These are phyloP conservation scores for Aurinia saxatilis DNA, from an alignment of 345 rosid species.

Conservation along the genomic window DNA sequence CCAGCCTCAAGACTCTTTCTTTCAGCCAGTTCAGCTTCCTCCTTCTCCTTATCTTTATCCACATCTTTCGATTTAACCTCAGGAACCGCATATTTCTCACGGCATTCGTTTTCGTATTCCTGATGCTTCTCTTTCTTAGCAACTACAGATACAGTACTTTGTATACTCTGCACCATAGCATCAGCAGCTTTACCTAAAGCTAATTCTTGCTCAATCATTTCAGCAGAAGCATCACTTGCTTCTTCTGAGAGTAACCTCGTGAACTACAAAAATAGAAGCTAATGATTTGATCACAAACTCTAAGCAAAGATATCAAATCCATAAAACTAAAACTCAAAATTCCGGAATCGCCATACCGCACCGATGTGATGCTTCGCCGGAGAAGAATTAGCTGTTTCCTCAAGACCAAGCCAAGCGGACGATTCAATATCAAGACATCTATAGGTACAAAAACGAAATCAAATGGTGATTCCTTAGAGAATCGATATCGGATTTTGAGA, in stretches of 20 bases:
- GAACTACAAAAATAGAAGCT: constrained; percentile 36
- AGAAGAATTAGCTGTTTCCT: constrained; percentile 77
- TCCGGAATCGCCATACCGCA: constrained; percentile 46
- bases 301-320: neutral
- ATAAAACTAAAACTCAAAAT: neutral
- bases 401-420: constrained; percentile 78
- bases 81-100: constrained; percentile 46
- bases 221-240: constrained; percentile 38
- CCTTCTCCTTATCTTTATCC: constrained; percentile 16
- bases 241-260: constrained; percentile 80
- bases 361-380: constrained; percentile 76
- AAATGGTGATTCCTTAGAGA: too few species aligned
- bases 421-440: constrained; percentile 70
- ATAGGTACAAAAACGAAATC: neutral
- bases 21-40: neutral
- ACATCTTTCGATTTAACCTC: constrained; percentile 40
- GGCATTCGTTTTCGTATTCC: constrained; percentile 65
- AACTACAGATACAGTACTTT: constrained; percentile 40
- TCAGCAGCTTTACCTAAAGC: constrained; percentile 81
- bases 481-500: neutral
- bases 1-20: constrained; percentile 14
- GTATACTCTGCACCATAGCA: constrained; percentile 46
- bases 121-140: constrained; percentile 68
- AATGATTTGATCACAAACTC: too few species aligned
- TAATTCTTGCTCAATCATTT: constrained; percentile 46